Evolutionary conservation across 1,284 basidiomycete genomes (phyloP).

Genomic region (Kwoniella shivajii): DNA sequence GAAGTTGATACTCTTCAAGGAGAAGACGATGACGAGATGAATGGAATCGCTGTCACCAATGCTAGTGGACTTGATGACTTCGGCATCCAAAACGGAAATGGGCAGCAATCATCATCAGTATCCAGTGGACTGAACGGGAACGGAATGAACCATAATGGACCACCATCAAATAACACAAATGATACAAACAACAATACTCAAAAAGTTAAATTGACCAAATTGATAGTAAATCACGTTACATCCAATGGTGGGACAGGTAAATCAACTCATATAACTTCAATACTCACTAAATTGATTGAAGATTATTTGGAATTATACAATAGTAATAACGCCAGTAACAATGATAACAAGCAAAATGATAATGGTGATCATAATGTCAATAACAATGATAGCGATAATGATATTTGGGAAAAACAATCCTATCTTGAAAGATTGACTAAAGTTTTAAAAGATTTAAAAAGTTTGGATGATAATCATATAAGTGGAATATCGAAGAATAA

Average conservation of each 20-base stretch:
- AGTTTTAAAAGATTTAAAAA: conserved; percentile 37
- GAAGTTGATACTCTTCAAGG: conserved; percentile 32
- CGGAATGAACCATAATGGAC: neutral
- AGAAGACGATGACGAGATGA: conserved; percentile 8
- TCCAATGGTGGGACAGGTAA: conserved; percentile 30
- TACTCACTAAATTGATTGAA: conserved; percentile 26
- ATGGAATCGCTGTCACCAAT: too few species aligned
- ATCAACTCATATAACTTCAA: conserved; percentile 33
- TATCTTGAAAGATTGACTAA: neutral
- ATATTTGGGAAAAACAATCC: conserved; percentile 6
- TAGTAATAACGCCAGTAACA: neutral
- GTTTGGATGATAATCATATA: conserved; percentile 29
- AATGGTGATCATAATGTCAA: too few species aligned
- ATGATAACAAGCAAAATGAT: neutral
- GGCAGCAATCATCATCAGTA: too few species aligned
- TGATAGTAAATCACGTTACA: conserved; percentile 41
- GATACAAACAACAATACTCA: neutral
- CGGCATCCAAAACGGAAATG: too few species aligned
- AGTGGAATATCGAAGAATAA: conserved; percentile 11
- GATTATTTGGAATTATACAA: conserved; percentile 39
- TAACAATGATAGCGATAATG: neutral
- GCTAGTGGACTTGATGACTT: too few species aligned
- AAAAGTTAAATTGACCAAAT: conserved; percentile 36
- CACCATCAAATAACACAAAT: neutral
- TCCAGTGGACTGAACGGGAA: too few species aligned